Evolutionary conservation across 768 basidiomycete genomes (phyloP).

Genomic region (Lactarius akahatsu): DNA sequence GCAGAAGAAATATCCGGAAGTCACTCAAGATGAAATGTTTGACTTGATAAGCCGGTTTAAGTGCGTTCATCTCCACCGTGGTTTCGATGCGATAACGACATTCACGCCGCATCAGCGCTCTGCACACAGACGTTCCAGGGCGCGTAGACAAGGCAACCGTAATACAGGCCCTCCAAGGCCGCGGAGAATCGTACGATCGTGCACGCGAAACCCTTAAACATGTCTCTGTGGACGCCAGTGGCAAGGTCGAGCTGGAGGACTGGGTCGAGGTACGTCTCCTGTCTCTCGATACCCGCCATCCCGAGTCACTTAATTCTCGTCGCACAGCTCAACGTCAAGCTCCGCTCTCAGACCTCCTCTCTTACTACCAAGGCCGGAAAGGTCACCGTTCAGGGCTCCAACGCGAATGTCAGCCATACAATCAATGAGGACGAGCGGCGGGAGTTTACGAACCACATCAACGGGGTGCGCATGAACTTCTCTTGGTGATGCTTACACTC

Average conservation of each 20-base stretch:
- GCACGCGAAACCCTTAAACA: slow-evolving; percentile 89
- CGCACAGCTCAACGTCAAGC: slow-evolving; percentile 75
- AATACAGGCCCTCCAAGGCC: slow-evolving; percentile 71
- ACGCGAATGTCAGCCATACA: slow-evolving; percentile 93
- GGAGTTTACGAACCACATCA: slow-evolving; percentile 99
- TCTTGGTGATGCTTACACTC: background rate
- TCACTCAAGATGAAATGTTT: slow-evolving; percentile 91
- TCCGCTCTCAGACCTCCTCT: slow-evolving; percentile 49
- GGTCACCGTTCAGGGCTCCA: slow-evolving; percentile 92
- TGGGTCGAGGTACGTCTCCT: slow-evolving; percentile 82
- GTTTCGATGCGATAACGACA: slow-evolving; percentile 26
- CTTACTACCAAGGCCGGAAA: slow-evolving; percentile 71
- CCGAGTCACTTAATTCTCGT: slow-evolving; percentile 5
- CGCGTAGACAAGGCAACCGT: slow-evolving; percentile 81
- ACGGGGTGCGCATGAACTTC: slow-evolving; percentile 56
- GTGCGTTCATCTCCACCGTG: slow-evolving; percentile 49
- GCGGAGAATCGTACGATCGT: slow-evolving; percentile 88
- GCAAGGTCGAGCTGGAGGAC: slow-evolving; percentile 95
- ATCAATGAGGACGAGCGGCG: slow-evolving; percentile 95
- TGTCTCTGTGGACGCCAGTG: slow-evolving; percentile 91
- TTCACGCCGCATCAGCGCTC: slow-evolving; percentile 46
- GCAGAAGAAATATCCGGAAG: slow-evolving; percentile 89
- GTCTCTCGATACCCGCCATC: background rate
- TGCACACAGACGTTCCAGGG: slow-evolving; percentile 77
- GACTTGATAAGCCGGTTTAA: slow-evolving; percentile 95